These are phyloP conservation scores for Plasmodium reichenowi DNA, from an alignment of 169 alveolate genomes.

Conservation along the genomic window DNA sequence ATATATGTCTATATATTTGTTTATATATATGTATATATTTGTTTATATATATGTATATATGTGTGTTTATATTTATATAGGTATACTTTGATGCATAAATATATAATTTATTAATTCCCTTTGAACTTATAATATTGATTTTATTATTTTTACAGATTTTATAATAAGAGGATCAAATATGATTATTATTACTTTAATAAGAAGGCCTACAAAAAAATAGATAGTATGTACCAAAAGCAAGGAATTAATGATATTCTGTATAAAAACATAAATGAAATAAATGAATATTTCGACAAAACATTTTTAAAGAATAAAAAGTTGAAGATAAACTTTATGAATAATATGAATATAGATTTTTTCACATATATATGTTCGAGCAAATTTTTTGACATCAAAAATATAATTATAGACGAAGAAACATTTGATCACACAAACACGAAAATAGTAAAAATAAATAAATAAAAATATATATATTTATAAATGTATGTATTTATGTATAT, in stretches of 20 bases:
- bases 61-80: background rate
- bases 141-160: constrained; percentile 6
- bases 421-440: constrained; percentile 64
- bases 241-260: constrained; percentile 55
- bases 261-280: constrained; percentile 56
- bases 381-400: constrained; percentile 56
- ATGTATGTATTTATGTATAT: constrained; percentile 1
- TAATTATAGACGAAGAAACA: constrained; percentile 41
- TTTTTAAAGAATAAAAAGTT: constrained; percentile 45
- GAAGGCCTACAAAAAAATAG: constrained; percentile 63
- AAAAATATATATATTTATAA: background rate
- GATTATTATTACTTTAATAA: constrained; percentile 59
- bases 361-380: constrained; percentile 41
- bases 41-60: constrained; percentile 1
- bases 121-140: constrained; percentile 2
- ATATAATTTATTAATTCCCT: background rate
- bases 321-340: constrained; percentile 40
- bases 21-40: background rate
- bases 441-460: constrained; percentile 24
- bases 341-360: constrained; percentile 27
- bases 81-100: background rate
- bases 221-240: constrained; percentile 43
- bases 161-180: constrained; percentile 26
- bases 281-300: constrained; percentile 52
- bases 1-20: background rate